These are phyloP conservation scores for Colletotrichum magnum DNA, from an alignment of 2,329 filamentous ascomycete species.

Conservation along the genomic window DNA sequence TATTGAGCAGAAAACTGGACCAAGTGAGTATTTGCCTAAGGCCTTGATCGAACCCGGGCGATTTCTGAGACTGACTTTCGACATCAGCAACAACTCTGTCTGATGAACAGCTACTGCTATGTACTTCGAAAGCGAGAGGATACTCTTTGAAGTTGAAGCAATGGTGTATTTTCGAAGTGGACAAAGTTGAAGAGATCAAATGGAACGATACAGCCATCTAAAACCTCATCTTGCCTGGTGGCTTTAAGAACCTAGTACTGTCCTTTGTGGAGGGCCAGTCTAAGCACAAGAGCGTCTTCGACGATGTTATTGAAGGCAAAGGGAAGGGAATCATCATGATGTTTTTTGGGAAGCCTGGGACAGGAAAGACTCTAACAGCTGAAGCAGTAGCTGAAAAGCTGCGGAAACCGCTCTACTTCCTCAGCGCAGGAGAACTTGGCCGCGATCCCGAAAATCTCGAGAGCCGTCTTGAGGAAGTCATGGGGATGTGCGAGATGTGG, in stretches of 20 bases:
- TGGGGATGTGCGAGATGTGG: background rate
- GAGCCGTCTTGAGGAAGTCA: background rate
- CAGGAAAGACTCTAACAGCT: background rate
- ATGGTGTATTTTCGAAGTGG: background rate
- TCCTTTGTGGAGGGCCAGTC: background rate
- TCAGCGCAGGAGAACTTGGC: background rate
- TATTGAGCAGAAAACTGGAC: no score
- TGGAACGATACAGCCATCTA: background rate
- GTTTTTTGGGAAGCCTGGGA: background rate
- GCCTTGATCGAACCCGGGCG: no score
- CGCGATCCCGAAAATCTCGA: background rate
- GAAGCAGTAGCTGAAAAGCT: background rate
- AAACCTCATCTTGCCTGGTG: background rate
- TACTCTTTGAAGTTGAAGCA: background rate
- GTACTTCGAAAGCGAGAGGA: accelerated
- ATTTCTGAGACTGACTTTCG: no score
- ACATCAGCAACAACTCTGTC: background rate
- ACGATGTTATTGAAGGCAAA: background rate
- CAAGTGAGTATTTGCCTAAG: no score
- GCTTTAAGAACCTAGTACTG: background rate
- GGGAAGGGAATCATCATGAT: background rate
- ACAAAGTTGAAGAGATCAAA: background rate
- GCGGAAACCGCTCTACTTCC: background rate
- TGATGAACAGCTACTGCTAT: background rate
- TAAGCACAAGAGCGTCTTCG: background rate